Evolutionary conservation across 768 basidiomycete species (phyloP), one percentile per base, ranked within the genome.

Genomic region (Cyclocybe cylindracea): DNA sequence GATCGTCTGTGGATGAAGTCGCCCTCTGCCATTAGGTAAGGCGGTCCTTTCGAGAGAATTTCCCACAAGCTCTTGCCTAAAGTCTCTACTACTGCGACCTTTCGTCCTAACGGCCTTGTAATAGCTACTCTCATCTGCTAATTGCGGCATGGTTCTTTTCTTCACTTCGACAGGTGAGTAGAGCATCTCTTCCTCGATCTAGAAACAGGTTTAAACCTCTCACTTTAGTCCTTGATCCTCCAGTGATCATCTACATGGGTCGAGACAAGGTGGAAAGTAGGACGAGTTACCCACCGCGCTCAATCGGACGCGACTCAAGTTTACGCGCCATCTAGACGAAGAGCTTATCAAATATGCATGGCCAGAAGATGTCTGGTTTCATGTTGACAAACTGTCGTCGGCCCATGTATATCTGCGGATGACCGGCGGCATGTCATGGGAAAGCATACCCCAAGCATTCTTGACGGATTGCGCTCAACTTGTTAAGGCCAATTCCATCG

Each of bases 341-440:
- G 94, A 97, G 44, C 73, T 98, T 44, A 93, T 98, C 61, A 90
- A 85, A 70, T 97, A 93, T 61, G 94, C 89, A 6, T 89, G 87
- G 87, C 87, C 89, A 7, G 84, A 88, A 67, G 91, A 93, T 54
- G 72, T 92, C 47, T 92, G 91, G 92, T 97, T 98, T 58, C 97
- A 98, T 69, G 97, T 99, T 55, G 97, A 98, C 76, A 96, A 95
- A 67, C 84, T 98, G 29, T 96, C 93, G 0, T 97, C 94, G 3
- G 94, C 95, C 1, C 94, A 98, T 67, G 95, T 98, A 37, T 98
- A 98, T 67, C 75, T 98, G n/a, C 87, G 95, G 33, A 84, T 98
- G 77, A 80, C 90, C 0, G 80, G 83, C 2, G 75, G 72, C n/a
- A 88, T 95, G 78, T 67, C 75, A 31, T 98, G 94, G 92, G 94